Evolutionary conservation across 257 asterid species (phyloP), one percentile per base, ranked within the genome.

Genomic region (Solanum rostratum): DNA sequence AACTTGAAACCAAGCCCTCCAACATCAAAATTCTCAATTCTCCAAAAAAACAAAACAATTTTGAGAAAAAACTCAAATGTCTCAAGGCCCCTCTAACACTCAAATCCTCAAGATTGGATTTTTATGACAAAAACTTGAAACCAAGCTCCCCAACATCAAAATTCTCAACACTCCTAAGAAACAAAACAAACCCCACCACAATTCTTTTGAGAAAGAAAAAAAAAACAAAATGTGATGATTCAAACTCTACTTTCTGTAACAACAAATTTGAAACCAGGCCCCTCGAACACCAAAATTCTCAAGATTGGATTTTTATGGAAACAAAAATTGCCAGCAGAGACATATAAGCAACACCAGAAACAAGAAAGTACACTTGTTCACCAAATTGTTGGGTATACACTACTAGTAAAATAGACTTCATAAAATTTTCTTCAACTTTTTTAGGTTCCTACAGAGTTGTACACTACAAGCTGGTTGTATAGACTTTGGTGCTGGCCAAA

Each of bases 401-500:
- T 43, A 43, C 55, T 73, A 6, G 37, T 43, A 43, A 15, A 69
- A 69, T 76, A 27, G 45, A 41, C 13, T 49, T 29, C 49, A 76
- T 49, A 49, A 16, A 15, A 9, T 9, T 15, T 76, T 39, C 24
- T 49, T 49, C 1, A 50, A 16, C 15, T 50, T 76, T 74, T 76
- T 43, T 27, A 46, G 82, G n/a, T 22, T 15, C 22, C 62, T 27
- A 76, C 27, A 45, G 59, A 45, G 39, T 73, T 74, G 81, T 74
- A 78, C 63, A 78, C 24, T 50, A 50, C 82, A 78, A 78, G 82
- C 82, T 78, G 82, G 63, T 50, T 50, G 63, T 78, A 50, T 50
- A 78, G 46, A 49, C 81, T 76, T 76, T 76, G 81, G 81, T 46
- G 81, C 81, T 76, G 81, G 82, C 82, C 46, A 27, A 78, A 66